Evolutionary conservation across 2,329 filamentous ascomycete species (phyloP).

Genomic region (Hyphodiscus sp.): DNA sequence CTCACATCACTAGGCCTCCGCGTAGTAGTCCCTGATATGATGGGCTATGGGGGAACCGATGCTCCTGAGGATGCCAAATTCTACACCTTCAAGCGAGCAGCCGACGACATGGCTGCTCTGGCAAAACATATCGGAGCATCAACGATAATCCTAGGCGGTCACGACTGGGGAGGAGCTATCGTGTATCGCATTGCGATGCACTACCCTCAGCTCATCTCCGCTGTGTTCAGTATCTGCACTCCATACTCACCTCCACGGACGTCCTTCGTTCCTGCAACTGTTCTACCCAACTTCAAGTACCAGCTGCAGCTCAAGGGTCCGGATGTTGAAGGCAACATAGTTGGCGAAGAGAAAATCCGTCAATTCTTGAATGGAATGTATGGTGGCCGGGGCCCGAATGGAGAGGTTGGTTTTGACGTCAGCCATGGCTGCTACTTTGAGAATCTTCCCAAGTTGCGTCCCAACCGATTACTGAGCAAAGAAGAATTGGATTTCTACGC

Average conservation of each 20-base stretch:
- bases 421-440: conserved; percentile 58
- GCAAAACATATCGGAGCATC: conserved; percentile 42
- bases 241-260: conserved; percentile 56
- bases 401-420: conserved; percentile 52
- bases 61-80: conserved; percentile 54
- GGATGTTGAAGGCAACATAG: conserved; percentile 53
- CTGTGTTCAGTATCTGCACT: conserved; percentile 75
- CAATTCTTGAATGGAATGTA: conserved; percentile 67
- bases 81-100: conserved; percentile 67
- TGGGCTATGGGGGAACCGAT: conserved; percentile 76
- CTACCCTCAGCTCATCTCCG: conserved; percentile 65
- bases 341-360: conserved; percentile 55
- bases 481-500: conserved; percentile 76
- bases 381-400: conserved; percentile 53
- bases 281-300: conserved; percentile 68
- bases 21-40: conserved; percentile 77
- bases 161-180: conserved; percentile 79
- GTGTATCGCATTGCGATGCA: conserved; percentile 70
- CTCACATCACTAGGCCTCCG: conserved; percentile 66
- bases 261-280: conserved; percentile 45
- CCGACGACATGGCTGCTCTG: conserved; percentile 69
- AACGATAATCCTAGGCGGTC: conserved; percentile 75
- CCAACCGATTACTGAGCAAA: conserved; percentile 52
- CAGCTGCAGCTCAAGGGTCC: conserved; percentile 73
- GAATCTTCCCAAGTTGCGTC: conserved; percentile 49